Percentiles rank a stretch among this genome's conserved stretches.
Conservation (phyloP, 2,329 filamentous ascomycete species). For the Pseudocercospora eumusae region DNA sequence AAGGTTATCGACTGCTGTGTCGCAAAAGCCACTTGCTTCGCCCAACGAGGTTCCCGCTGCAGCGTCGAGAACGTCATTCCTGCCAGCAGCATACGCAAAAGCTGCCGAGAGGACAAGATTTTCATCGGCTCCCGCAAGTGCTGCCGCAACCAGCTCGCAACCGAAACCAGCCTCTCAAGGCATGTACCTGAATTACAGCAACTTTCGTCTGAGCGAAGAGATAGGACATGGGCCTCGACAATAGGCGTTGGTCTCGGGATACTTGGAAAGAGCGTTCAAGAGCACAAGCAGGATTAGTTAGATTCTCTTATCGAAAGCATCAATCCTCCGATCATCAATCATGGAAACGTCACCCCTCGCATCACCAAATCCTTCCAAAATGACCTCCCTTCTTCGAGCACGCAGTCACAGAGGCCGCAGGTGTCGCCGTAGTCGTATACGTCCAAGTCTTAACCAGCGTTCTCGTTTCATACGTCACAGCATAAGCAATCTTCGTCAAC, state of each 20-base stretch:
- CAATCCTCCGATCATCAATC: neutral
- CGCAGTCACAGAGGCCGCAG: slow-evolving; percentile 14
- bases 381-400: slow-evolving; percentile 23
- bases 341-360: neutral
- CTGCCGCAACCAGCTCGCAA: neutral
- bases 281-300: neutral
- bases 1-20: neutral
- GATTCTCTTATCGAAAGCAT: neutral
- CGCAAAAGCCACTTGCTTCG: neutral
- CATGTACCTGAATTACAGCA: slow-evolving; percentile 7
- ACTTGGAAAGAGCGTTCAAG: neutral
- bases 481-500: slow-evolving; percentile 13
- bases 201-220: neutral
- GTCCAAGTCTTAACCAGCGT: slow-evolving; percentile 23
- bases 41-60: neutral
- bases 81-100: neutral
- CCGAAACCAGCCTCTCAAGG: neutral
- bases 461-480: slow-evolving; percentile 15
- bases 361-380: slow-evolving; percentile 13
- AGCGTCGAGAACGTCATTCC: neutral
- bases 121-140: neutral
- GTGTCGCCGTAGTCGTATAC: slow-evolving; percentile 17
- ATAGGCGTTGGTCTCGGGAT: neutral
- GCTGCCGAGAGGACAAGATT: neutral
- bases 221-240: neutral